phyloP scores from a whole-genome alignment of 139 green algal genomes.

The Nannochloris sp. region DNA sequence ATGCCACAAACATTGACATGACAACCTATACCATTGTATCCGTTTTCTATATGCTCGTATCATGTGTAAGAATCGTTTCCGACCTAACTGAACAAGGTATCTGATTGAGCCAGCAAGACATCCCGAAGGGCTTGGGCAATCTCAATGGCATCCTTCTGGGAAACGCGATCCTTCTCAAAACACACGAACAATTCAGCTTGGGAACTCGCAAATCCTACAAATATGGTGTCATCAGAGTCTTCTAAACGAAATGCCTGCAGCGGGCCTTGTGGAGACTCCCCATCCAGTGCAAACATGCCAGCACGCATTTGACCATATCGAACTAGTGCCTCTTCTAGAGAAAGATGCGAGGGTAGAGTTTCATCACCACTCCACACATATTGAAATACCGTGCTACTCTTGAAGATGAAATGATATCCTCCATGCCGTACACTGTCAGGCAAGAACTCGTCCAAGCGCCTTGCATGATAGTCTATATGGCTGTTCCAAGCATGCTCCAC shows the following conservation, averaged over 20 bases:
- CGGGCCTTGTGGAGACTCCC: constrained; percentile 5
- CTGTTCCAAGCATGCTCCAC: no score
- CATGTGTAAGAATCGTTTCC: no score
- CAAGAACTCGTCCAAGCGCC: neutral
- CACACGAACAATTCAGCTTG: constrained; percentile 22
- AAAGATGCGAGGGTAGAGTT: neutral
- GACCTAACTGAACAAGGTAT: no score
- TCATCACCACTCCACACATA: neutral
- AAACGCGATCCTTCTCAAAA: constrained; percentile 8
- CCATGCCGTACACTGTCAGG: neutral
- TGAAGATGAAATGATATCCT: neutral
- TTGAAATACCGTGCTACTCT: neutral
- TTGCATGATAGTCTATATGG: neutral
- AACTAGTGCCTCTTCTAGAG: constrained; percentile 7
- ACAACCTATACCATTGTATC: no score
- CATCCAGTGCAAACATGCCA: constrained; percentile 19
- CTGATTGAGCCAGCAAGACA: no score
- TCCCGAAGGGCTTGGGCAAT: neutral
- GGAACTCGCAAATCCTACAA: constrained; percentile 9
- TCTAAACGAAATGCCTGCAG: constrained; percentile 24
- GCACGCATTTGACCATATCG: constrained; percentile 26
- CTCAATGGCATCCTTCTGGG: constrained; percentile 6
- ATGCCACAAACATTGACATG: no score
- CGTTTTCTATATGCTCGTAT: no score
- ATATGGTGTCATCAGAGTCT: constrained; percentile 3